Percentiles rank a stretch among this genome's conserved stretches.
Conservation (phyloP, 768 basidiomycete genomes). For the Tephrocybe sp. region DNA sequence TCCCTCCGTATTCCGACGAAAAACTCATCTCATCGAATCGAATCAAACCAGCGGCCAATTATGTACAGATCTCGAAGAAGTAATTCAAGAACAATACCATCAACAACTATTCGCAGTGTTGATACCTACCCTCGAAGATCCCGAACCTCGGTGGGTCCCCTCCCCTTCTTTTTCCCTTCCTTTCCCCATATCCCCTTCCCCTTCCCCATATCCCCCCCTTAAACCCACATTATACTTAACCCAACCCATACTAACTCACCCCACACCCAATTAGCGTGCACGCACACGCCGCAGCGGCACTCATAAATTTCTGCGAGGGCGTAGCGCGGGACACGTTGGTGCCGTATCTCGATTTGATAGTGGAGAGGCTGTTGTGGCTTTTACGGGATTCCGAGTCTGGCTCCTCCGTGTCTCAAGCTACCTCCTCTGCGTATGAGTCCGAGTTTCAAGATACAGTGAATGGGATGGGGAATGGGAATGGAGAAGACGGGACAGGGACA, state of each 20-base stretch:
- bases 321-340: constrained; percentile 70
- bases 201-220: too few species aligned
- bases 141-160: constrained; percentile 58
- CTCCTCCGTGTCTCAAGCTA: too few species aligned
- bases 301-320: constrained; percentile 91
- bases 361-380: constrained; percentile 67
- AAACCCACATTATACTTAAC: too few species aligned
- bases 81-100: constrained; percentile 72
- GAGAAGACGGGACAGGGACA: too few species aligned
- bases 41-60: constrained; percentile 84
- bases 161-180: neutral
- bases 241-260: neutral
- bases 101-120: constrained; percentile 66
- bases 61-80: constrained; percentile 84
- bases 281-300: constrained; percentile 80
- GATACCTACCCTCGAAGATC: constrained; percentile 71
- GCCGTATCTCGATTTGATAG: constrained; percentile 78
- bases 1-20: too few species aligned
- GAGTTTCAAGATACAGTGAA: too few species aligned
- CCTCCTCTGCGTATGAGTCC: too few species aligned
- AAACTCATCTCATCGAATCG: neutral
- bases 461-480: too few species aligned
- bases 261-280: constrained; percentile 55
- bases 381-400: constrained; percentile 54
- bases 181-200: neutral